Evolutionary conservation across 495 filamentous ascomycete species (phyloP), one percentile per base, ranked within the genome.

Genomic region (Hypoxylon rickii): DNA sequence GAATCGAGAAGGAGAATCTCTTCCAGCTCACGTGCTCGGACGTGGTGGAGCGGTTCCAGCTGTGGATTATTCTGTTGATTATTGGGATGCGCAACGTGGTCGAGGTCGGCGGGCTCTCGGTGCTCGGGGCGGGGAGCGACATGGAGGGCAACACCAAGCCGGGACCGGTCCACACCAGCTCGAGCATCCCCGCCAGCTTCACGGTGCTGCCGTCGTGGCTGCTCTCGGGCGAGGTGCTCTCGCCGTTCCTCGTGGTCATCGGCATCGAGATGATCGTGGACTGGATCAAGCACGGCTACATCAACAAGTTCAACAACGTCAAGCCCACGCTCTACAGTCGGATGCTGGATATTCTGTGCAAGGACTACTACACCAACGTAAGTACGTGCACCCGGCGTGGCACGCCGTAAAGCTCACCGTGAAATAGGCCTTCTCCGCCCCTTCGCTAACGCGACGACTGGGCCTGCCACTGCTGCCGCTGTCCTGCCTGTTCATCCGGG

Each of bases 1-100:
- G 91, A 44, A 93, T 96, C 58, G 92, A 97, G 66, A 96, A 97
- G 67, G 94, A 97, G 61, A 97, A 96, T 62, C 76, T 96, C 0
- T 99, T 99, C 68, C 94, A 99, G 69, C 76, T 99, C 1, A 92
- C 93, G 2, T 97, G 95, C 61, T 92, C 93, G 8, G 94, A 99
- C 61, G 84, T 99, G 40, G 95, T 99, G 12, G 94, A 99, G 70
- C 85, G 94, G 7, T 99, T 99, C 65, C 94, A 99, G 66, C 81
- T 97, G 3, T 97, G 94, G 90, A 80, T 99, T 21, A 96, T 97
- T 86, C 79, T 99, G 7, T 79, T 90, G 32, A 97, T 99, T 64
- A 97, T 97, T 54, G 93, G 89, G 24, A 87, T 93, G 60, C 86
- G 94, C 12, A 99, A 99, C 58, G 86, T 97, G 32, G 90, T 97